These are phyloP conservation scores for Rhizoclosmatium sp. DNA, from an alignment of 192 early-diverging fungal species.

Conservation along the genomic window DNA sequence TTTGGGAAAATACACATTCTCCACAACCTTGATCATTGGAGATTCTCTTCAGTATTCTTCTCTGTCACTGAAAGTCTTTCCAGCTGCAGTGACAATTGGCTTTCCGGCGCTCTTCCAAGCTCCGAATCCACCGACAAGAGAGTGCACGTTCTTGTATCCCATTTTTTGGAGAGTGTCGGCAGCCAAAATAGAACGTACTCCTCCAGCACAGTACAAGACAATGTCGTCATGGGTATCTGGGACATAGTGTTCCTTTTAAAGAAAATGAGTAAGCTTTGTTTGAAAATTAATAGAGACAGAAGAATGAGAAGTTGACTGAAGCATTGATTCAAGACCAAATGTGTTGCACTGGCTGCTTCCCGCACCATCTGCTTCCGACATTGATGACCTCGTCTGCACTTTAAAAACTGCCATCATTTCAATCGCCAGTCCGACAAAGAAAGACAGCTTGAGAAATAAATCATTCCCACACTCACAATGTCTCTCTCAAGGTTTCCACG, in stretches of 20 bases:
- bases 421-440: background rate
- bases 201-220: slow-evolving; percentile 63
- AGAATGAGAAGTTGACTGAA: background rate
- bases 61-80: slow-evolving; percentile 19
- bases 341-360: background rate
- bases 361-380: no score
- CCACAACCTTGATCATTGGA: no score
- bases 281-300: background rate
- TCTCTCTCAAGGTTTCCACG: slow-evolving; percentile 60
- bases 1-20: no score
- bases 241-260: slow-evolving; percentile 48
- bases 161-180: slow-evolving; percentile 57
- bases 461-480: slow-evolving; percentile 51
- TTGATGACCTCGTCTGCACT: no score
- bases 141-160: slow-evolving; percentile 63
- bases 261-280: background rate
- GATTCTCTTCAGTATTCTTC: background rate
- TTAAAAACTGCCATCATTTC: no score
- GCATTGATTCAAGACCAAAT: background rate
- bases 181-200: slow-evolving; percentile 56
- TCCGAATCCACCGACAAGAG: slow-evolving; percentile 54
- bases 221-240: slow-evolving; percentile 60
- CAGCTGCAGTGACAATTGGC: background rate
- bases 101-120: slow-evolving; percentile 31
- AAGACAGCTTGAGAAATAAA: background rate